Conservation (phyloP, 345 rosid species). For the Salix udensis region DNA sequence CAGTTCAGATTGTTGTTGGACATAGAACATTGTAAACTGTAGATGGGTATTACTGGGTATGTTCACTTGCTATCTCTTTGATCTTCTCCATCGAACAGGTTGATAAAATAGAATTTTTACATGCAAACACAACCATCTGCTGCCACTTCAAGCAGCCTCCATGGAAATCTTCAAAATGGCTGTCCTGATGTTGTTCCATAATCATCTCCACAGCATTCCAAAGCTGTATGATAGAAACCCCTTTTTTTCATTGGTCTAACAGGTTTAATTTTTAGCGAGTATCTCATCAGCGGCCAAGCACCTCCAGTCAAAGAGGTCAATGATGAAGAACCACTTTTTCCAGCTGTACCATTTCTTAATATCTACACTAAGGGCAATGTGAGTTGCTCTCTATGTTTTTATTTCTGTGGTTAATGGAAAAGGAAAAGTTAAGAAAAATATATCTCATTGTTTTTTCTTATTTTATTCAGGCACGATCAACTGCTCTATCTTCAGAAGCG, state of each 20-base stretch:
- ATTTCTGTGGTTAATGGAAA: slow-evolving; percentile 2
- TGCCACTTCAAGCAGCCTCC: neutral
- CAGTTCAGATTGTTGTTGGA: neutral
- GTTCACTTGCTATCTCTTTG: neutral
- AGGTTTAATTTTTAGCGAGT: slow-evolving; percentile 94
- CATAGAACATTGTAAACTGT: neutral
- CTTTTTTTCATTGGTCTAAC: slow-evolving; percentile 19
- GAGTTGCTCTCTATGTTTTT: slow-evolving; percentile 13
- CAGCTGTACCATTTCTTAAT: slow-evolving; percentile 45
- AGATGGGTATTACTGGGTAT: neutral
- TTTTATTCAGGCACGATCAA: slow-evolving; percentile 35
- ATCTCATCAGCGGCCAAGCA: slow-evolving; percentile 90
- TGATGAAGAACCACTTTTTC: slow-evolving; percentile 92
- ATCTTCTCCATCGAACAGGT: neutral
- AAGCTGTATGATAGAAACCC: neutral
- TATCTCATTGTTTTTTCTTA: neutral
- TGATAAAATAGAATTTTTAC: neutral
- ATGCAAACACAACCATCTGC: neutral
- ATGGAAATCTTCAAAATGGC: neutral
- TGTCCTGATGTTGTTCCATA: neutral
- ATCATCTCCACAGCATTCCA: neutral
- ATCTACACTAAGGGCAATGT: slow-evolving; percentile 38
- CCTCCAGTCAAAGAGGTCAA: slow-evolving; percentile 88
- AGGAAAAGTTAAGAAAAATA: neutral
- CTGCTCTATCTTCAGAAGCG: slow-evolving; percentile 57